These are phyloP conservation scores for Orbilia javanica DNA, from an alignment of 2,329 filamentous ascomycete species.

Conservation along the genomic window DNA sequence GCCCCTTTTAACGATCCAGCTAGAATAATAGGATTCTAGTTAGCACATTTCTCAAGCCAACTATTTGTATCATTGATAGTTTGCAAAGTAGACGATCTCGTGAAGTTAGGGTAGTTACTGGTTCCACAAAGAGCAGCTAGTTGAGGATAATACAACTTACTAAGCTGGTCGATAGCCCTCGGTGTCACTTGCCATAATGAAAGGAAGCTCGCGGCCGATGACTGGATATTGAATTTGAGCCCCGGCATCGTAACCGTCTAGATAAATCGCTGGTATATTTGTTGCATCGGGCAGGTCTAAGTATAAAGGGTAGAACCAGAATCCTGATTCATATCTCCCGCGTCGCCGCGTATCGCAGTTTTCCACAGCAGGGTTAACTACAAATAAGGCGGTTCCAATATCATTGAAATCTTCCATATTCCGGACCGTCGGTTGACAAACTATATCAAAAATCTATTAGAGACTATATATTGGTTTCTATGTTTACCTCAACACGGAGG, in stretches of 20 bases:
- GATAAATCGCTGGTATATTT: conserved; percentile 6
- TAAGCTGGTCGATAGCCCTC: not conserved
- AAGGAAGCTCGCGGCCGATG: not conserved
- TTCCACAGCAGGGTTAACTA: conserved; percentile 2
- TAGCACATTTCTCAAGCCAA: not conserved
- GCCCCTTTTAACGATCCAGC: conserved; percentile 31
- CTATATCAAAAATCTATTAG: not conserved
- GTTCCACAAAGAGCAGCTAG: too few relatives aligned
- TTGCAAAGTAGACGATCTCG: too few relatives aligned
- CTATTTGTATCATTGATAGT: too few relatives aligned
- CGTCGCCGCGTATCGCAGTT: conserved; percentile 5
- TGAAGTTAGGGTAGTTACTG: too few relatives aligned
- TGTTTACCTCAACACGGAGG: not conserved
- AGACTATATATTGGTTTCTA: too few relatives aligned
- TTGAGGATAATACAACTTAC: conserved; percentile 1
- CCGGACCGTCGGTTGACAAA: conserved; percentile 2
- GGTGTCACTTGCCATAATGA: not conserved
- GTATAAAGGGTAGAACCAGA: conserved; percentile 19
- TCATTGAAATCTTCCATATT: not conserved
- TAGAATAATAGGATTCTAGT: not conserved
- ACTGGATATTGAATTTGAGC: conserved; percentile 13
- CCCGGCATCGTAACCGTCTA: not conserved
- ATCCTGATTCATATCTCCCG: not conserved
- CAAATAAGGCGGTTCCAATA: conserved; percentile 1
- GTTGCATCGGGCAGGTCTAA: not conserved